Conservation (phyloP, 2,329 filamentous ascomycete genomes). For the Fusarium avenaceum region DNA sequence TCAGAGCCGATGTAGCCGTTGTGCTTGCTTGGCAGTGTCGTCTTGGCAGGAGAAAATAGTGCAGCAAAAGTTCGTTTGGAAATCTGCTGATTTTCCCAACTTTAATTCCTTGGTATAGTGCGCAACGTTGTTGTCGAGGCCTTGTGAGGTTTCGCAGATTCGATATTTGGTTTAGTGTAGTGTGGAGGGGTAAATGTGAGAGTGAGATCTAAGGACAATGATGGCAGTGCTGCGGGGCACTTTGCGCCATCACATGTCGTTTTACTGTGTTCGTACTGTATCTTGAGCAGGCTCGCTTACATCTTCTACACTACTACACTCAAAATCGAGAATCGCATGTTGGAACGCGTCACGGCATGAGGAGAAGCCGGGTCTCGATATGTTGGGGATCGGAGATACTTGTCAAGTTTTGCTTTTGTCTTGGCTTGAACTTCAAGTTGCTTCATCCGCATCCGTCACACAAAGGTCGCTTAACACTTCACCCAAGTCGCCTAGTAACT, state of each 20-base stretch:
- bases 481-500: not conserved
- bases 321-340: slow-evolving; percentile 12
- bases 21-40: not conserved
- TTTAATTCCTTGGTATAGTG: slow-evolving; percentile 18
- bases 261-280: slow-evolving; percentile 38
- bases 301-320: slow-evolving; percentile 25
- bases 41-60: not conserved
- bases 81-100: slow-evolving; percentile 18
- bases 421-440: slow-evolving; percentile 1
- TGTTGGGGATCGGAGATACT: not conserved
- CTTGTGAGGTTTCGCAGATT: slow-evolving; percentile 28
- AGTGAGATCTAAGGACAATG: slow-evolving; percentile 20
- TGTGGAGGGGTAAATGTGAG: slow-evolving; percentile 45
- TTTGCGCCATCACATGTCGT: slow-evolving; percentile 32
- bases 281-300: not conserved
- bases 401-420: not conserved
- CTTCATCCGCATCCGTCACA: slow-evolving; percentile 23
- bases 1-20: slow-evolving; percentile 26
- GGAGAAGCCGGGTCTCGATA: slow-evolving; percentile 3
- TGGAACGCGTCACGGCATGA: slow-evolving; percentile 29
- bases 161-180: slow-evolving; percentile 32
- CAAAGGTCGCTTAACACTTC: slow-evolving; percentile 15
- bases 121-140: slow-evolving; percentile 17
- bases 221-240: slow-evolving; percentile 33
- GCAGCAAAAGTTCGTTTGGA: slow-evolving; percentile 18